These are phyloP conservation scores for Phylloporus sp. DNA, from an alignment of 768 basidiomycete species.

Conservation along the genomic window DNA sequence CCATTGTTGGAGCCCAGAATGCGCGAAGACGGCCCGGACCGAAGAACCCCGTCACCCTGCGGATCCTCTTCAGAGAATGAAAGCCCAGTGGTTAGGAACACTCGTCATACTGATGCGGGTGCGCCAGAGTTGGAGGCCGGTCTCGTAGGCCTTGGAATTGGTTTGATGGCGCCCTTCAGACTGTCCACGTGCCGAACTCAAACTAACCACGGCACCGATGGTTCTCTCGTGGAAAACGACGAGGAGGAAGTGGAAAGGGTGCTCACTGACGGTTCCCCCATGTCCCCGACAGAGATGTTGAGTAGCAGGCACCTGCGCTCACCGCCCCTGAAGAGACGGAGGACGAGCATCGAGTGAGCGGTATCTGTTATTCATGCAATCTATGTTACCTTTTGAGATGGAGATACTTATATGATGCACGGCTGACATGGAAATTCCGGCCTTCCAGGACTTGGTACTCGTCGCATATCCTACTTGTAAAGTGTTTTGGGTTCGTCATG, in stretches of 20 bases:
- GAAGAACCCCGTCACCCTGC: conserved; percentile 14
- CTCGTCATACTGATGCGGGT: conserved; percentile 17
- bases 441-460: conserved; percentile 8
- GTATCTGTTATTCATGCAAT: conserved; percentile 10
- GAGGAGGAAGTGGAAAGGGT: conserved; percentile 34
- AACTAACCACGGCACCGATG: conserved; percentile 7
- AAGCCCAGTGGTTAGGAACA: conserved; percentile 46
- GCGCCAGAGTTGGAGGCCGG: conserved; percentile 30
- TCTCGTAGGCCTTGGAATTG: conserved; percentile 36
- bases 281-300: conserved; percentile 20
- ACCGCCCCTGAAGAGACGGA: conserved; percentile 50
- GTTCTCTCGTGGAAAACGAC: conserved; percentile 22
- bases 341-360: conserved; percentile 29
- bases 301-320: conserved; percentile 23
- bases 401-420: conserved; percentile 11
- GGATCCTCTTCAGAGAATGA: conserved; percentile 33
- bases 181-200: conserved; percentile 38
- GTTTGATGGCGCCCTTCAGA: conserved; percentile 51
- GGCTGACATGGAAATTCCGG: conserved; percentile 4
- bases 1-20: conserved; percentile 22
- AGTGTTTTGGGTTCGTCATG: conserved; percentile 28
- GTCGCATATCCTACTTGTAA: conserved; percentile 30
- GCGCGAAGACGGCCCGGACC: conserved; percentile 6
- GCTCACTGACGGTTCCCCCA: conserved; percentile 19
- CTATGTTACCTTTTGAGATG: conserved; percentile 11